Evolutionary conservation across 2,329 filamentous ascomycete species (phyloP).

Genomic region (Dryadomyces sulphureus): DNA sequence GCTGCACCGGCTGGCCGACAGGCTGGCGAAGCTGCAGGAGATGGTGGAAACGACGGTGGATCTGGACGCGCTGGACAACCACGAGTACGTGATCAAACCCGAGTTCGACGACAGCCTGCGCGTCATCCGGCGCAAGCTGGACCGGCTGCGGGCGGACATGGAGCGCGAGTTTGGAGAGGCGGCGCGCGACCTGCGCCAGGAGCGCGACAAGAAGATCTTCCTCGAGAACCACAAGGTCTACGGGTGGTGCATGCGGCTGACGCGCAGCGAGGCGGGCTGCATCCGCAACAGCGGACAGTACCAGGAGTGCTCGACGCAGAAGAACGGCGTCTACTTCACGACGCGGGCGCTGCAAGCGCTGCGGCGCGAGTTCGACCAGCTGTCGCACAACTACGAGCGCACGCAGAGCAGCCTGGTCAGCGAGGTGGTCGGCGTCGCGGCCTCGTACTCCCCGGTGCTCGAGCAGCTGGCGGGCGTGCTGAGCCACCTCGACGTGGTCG

Average conservation of each 20-base stretch:
- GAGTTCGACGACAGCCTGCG: conserved; percentile 86
- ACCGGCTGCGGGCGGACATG: conserved; percentile 72
- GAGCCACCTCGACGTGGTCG: conserved; percentile 87
- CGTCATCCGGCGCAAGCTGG: conserved; percentile 81
- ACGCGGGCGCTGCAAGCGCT: conserved; percentile 66
- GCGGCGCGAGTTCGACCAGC: conserved; percentile 82
- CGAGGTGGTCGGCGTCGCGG: conserved; percentile 84
- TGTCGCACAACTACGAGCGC: conserved; percentile 87
- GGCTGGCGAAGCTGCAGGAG: conserved; percentile 74
- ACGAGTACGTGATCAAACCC: conserved; percentile 98
- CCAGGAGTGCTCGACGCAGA: conserved; percentile 92
- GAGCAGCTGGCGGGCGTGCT: conserved; percentile 80
- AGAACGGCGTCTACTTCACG: conserved; percentile 98
- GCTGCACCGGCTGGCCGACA: conserved; percentile 60
- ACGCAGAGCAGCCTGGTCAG: conserved; percentile 83
- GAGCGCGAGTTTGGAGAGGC: conserved; percentile 64
- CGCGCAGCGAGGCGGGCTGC: conserved; percentile 76
- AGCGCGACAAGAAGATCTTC: conserved; percentile 97
- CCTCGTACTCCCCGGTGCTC: conserved; percentile 86
- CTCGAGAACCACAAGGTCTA: conserved; percentile 92
- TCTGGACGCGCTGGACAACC: conserved; percentile 83
- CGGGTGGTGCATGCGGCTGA: conserved; percentile 92
- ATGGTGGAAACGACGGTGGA: conserved; percentile 99
- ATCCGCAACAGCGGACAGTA: conserved; percentile 87
- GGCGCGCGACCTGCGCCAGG: conserved; percentile 70